phyloP scores from a whole-genome alignment of 2,329 filamentous ascomycete species.

The Pseudogymnoascus destructans region DNA sequence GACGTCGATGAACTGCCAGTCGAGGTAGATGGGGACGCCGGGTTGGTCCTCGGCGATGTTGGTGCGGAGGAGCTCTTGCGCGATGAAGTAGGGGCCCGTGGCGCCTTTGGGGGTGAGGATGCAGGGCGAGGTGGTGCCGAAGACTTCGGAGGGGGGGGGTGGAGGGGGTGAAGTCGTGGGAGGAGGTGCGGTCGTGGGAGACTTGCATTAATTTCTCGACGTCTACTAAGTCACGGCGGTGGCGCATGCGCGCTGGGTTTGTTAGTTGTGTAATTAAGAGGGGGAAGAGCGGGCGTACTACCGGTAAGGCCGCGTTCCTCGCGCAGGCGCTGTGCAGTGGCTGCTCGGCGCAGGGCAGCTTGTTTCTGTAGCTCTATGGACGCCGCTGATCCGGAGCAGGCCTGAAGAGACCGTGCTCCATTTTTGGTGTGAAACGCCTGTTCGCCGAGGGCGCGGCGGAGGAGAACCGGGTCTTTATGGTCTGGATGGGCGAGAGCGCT shows the following conservation, averaged over 20 bases:
- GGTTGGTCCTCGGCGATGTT: constrained; percentile 26
- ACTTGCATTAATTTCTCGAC: background rate
- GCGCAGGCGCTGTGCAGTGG: background rate
- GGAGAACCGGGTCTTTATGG: background rate
- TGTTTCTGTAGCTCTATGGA: background rate
- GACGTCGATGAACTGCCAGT: constrained; percentile 29
- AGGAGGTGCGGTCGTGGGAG: background rate
- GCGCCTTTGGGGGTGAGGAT: constrained; percentile 3
- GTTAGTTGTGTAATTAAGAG: background rate
- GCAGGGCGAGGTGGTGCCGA: background rate
- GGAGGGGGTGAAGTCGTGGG: background rate
- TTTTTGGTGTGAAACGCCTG: background rate
- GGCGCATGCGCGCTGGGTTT: background rate
- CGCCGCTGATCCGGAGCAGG: background rate
- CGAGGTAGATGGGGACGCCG: constrained; percentile 27
- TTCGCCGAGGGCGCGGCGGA: background rate
- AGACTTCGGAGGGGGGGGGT: background rate
- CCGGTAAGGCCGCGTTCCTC: background rate
- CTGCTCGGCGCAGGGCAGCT: background rate
- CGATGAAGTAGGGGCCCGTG: constrained; percentile 17
- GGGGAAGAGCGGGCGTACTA: background rate
- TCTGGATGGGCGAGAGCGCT: background rate
- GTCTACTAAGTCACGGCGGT: background rate
- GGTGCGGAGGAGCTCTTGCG: constrained; percentile 27
- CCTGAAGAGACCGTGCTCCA: background rate